A percentile compares a stretch with the other conserved stretches of the same genome.
Evolutionary conservation across 2,329 filamentous ascomycete species (phyloP).

Genomic region (Colletotrichum graminicola): DNA sequence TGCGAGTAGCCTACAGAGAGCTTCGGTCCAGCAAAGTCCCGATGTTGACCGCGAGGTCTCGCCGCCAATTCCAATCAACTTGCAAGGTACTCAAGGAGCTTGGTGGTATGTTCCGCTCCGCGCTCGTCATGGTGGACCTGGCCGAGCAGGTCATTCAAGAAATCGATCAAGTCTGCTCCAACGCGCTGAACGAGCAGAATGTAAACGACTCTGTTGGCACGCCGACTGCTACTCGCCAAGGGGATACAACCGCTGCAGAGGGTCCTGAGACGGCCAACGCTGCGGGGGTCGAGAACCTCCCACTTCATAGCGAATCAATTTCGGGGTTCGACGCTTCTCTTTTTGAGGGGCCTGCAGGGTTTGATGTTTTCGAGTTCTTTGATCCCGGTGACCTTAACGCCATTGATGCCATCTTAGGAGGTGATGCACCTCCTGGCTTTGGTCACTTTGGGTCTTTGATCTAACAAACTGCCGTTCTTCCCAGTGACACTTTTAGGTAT

Average conservation of each 20-base stretch:
- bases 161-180: constrained; percentile 43
- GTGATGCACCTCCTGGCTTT: constrained; percentile 29
- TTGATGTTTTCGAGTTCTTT: constrained; percentile 45
- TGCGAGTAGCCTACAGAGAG: constrained; percentile 45
- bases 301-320: constrained; percentile 1
- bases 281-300: background rate
- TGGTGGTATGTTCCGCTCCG: constrained; percentile 44
- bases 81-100: constrained; percentile 44
- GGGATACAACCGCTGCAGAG: background rate
- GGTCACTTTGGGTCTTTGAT: background rate
- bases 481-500: too few species aligned
- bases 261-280: background rate
- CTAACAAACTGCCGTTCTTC: background rate
- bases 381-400: constrained; percentile 44
- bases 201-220: constrained; percentile 16
- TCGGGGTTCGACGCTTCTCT: constrained; percentile 20
- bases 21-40: constrained; percentile 44
- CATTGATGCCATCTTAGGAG: constrained; percentile 44
- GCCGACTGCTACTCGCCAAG: constrained; percentile 31
- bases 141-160: constrained; percentile 44
- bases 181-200: constrained; percentile 33
- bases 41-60: constrained; percentile 39
- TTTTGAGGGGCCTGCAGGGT: constrained; percentile 33
- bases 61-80: constrained; percentile 42
- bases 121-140: constrained; percentile 44